Base-by-base conservation (phyloP, 768 basidiomycete genomes). In the Kwoniella sp. region DNA sequence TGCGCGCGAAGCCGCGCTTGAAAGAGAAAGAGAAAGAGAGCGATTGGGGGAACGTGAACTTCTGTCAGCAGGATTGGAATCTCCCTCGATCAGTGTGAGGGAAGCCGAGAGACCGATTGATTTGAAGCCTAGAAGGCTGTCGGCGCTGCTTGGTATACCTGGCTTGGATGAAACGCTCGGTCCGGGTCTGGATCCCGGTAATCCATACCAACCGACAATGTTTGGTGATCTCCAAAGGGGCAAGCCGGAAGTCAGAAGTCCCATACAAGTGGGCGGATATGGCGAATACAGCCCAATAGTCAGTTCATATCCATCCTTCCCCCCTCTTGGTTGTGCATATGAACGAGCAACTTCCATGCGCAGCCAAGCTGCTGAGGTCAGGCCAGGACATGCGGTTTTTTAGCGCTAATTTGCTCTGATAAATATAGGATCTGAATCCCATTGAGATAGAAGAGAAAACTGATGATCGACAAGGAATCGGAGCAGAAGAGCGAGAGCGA, bases 111-210 rank as follows among this genome's bases (percentile, higher is more conserved):
- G 27, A 29, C 26, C 26, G 8, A 50, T 52, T 12, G 51, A 54
- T 48, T 24, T 53, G 40, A 46, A 40, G 53, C 37, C 60, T 15
- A 61, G 60, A 36, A 61, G 60, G 47, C 22, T 61, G 15, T 53
- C 51, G 21, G 60, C 54, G 17, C 17, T 61, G 17, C 24, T 61
- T 5, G 60, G 52, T 22, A 29, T 61, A 0, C 51, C 50, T 1
- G 60, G 60, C 13, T n/a, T 61, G 2, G 40, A 37, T 21, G 51
- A 61, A 25, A 51, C 37, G 13, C 29, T 61, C 0, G 48, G 49
- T 17, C 52, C 60, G 17, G 51, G 15, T 9, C 7, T 21, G 25
- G 52, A 44, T 19, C 40, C 40, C 17, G 40, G 40, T 19, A 51
- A 61, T 54, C 52, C 26, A 29, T 61, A 53, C 44, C 25, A 54